Percentiles rank a stretch among this genome's conserved stretches.
These are phyloP conservation scores for Hanseniaspora mollemarum DNA, from an alignment of 805 yeast species.

Conservation along the genomic window DNA sequence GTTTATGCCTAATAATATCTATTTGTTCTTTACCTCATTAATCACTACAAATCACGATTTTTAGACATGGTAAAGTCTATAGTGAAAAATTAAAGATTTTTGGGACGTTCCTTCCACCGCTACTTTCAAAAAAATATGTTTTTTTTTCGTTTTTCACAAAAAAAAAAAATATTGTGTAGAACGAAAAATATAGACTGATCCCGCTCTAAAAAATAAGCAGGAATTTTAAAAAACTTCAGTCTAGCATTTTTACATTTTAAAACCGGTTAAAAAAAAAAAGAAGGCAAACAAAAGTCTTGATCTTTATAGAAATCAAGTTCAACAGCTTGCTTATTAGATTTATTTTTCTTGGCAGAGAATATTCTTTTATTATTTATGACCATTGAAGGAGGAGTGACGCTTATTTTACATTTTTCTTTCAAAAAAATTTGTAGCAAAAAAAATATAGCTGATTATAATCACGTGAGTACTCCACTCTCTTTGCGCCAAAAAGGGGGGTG, in stretches of 20 bases:
- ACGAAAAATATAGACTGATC: background rate
- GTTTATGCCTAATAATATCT: slow-evolving; percentile 16
- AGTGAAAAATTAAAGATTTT: background rate
- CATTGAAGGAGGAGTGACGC: no score
- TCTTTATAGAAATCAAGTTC: no score
- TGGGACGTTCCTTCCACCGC: background rate
- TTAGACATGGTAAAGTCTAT: background rate
- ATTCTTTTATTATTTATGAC: no score
- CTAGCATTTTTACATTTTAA: background rate
- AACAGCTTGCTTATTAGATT: no score
- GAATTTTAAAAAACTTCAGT: background rate
- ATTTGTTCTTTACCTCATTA: background rate
- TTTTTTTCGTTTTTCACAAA: background rate
- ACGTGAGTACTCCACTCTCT: no score
- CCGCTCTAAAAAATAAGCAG: background rate
- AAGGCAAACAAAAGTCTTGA: no score
- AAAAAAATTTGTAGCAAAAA: no score
- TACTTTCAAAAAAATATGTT: background rate
- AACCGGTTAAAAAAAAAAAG: background rate
- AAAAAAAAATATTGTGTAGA: background rate
- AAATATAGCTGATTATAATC: no score
- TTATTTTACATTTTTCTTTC: no score
- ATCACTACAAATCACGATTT: background rate
- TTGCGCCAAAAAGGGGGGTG: no score
- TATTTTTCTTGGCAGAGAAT: no score